phyloP scores from a whole-genome alignment of 2,329 filamentous ascomycete species.

The Parastagonospora nodorum region DNA sequence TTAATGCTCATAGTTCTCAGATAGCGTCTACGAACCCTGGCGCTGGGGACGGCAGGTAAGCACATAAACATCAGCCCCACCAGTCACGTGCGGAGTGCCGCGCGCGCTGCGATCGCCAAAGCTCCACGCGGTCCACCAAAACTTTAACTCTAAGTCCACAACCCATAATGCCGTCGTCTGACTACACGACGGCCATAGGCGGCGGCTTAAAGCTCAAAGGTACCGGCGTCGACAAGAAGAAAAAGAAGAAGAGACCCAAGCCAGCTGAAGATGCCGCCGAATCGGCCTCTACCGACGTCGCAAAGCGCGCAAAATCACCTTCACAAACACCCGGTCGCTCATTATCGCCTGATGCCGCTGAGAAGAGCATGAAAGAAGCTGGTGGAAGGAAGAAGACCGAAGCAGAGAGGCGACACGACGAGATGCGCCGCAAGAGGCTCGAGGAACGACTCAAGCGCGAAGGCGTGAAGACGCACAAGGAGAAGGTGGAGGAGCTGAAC shows the following conservation, averaged over 20 bases:
- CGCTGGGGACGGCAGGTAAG: too few relatives aligned
- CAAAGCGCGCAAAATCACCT: slow-evolving; percentile 29
- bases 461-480: slow-evolving; percentile 93
- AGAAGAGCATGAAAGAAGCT: slow-evolving; percentile 30
- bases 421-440: slow-evolving; percentile 78
- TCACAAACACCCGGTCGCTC: slow-evolving; percentile 33
- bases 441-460: slow-evolving; percentile 81
- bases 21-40: too few relatives aligned
- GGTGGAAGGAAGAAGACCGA: slow-evolving; percentile 71
- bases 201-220: slow-evolving; percentile 89
- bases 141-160: not conserved
- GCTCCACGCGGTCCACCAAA: not conserved
- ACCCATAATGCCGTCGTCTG: slow-evolving; percentile 69
- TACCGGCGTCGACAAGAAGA: slow-evolving; percentile 67
- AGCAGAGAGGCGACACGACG: slow-evolving; percentile 79
- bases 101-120: not conserved
- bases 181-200: slow-evolving; percentile 71
- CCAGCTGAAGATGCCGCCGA: slow-evolving; percentile 25
- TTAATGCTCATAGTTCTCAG: too few relatives aligned
- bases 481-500: slow-evolving; percentile 94
- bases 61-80: not conserved
- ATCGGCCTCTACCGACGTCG: slow-evolving; percentile 18
- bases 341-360: slow-evolving; percentile 40
- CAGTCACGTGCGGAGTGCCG: not conserved
- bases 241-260: slow-evolving; percentile 57